Percentiles rank a stretch among this genome's conserved stretches.
phyloP scores from a whole-genome alignment of 2,329 filamentous ascomycete genomes.

The Penicillium verrucosum region DNA sequence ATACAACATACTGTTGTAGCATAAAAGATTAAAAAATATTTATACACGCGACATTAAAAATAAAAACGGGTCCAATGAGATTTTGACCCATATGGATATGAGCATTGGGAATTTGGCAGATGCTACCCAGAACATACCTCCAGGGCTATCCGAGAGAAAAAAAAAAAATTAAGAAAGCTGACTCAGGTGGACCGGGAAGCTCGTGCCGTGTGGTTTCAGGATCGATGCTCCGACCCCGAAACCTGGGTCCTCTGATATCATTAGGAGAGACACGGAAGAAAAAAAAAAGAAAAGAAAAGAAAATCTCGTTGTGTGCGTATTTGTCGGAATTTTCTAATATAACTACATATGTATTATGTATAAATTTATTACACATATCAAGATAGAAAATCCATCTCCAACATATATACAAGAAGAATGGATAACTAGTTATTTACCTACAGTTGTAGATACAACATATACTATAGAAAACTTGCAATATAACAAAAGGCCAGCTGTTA shows the following conservation, averaged over 20 bases:
- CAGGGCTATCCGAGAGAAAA: not conserved
- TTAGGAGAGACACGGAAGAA: not conserved
- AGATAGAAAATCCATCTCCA: not conserved
- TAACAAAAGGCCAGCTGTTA: conserved; percentile 1
- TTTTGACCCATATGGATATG: not conserved
- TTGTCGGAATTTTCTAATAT: not conserved
- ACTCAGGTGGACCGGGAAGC: conserved; percentile 22
- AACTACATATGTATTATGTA: not conserved
- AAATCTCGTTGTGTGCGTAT: not conserved
- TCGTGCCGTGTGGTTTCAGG: conserved; percentile 32
- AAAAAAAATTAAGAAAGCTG: conserved; percentile 1
- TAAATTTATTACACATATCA: no score
- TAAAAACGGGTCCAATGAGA: not conserved
- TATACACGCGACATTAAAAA: not conserved
- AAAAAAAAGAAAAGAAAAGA: not conserved
- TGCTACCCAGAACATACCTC: not conserved
- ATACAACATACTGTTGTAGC: not conserved
- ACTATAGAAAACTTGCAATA: no score
- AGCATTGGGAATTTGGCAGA: not conserved
- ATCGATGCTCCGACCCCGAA: conserved; percentile 23
- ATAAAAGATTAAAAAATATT: not conserved
- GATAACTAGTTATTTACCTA: no score
- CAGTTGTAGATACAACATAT: no score
- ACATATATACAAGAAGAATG: not conserved
- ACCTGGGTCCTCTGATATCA: conserved; percentile 6